Conservation (phyloP, 495 filamentous ascomycete genomes). For the Daldinia decipiens region DNA sequence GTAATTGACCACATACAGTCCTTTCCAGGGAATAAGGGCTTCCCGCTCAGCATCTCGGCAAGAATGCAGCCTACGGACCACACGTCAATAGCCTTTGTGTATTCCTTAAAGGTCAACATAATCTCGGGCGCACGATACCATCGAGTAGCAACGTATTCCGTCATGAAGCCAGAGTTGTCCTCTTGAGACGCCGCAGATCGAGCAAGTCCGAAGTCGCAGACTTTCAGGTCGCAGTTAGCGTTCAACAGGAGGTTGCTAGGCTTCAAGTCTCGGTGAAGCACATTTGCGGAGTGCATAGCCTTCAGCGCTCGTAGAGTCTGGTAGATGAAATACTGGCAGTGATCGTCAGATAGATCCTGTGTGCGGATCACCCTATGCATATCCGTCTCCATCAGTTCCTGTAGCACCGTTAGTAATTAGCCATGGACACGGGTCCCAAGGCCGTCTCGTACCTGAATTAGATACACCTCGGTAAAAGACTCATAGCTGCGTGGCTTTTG, state of each 20-base stretch:
- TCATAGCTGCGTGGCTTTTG: conserved; percentile 97
- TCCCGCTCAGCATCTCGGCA: conserved; percentile 99
- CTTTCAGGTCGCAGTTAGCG: conserved; percentile 99
- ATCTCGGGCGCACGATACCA: conserved; percentile 99
- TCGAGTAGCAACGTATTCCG: conserved; percentile 98
- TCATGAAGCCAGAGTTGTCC: conserved; percentile 99
- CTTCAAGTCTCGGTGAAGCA: conserved; percentile 96
- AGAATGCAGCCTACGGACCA: conserved; percentile 99
- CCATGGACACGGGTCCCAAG: neutral
- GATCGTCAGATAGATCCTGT: conserved; percentile 97
- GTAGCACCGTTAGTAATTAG: conserved; percentile 29
- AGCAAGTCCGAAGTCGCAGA: conserved; percentile 97
- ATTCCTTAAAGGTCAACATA: conserved; percentile 99
- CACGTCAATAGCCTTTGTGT: conserved; percentile 99
- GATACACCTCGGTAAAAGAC: conserved; percentile 96
- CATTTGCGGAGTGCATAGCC: conserved; percentile 99
- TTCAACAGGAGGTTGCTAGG: conserved; percentile 97
- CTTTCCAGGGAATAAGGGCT: conserved; percentile 98
- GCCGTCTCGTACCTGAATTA: conserved; percentile 81
- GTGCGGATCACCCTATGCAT: conserved; percentile 99
- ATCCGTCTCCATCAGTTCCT: conserved; percentile 99
- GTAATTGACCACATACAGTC: conserved; percentile 77
- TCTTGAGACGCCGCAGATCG: conserved; percentile 92
- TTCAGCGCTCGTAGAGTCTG: conserved; percentile 98
- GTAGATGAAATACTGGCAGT: conserved; percentile 99